Conservation (phyloP, 345 rosid genomes). For the Ceriops zippeliana region DNA sequence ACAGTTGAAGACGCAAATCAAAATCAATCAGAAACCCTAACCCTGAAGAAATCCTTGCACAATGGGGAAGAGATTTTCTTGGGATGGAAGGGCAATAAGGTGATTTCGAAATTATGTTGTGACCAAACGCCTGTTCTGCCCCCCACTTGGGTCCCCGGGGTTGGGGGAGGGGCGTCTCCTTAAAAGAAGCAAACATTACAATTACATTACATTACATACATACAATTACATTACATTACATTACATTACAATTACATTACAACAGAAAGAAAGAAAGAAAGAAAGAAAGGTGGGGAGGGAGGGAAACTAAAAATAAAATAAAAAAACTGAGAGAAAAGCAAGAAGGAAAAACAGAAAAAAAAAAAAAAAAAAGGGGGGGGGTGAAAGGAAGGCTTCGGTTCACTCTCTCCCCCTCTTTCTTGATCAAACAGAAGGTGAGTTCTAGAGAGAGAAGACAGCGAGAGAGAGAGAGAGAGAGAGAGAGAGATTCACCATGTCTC, state of each 20-base stretch:
- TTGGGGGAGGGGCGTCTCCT: conserved; percentile 32
- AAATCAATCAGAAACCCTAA: no score
- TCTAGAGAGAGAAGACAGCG: background rate
- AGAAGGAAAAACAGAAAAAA: conserved; percentile 11
- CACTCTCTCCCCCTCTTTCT: background rate
- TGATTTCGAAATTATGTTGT: no score
- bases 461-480: background rate
- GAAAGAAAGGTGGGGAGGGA: background rate
- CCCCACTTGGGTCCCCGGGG: conserved; percentile 2
- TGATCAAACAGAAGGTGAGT: conserved; percentile 1
- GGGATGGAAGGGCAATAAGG: no score
- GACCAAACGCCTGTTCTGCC: conserved; percentile 3
- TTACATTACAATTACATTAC: no score
- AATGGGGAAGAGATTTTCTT: no score
- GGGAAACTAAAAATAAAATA: no score
- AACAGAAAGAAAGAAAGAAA: conserved; percentile 9
- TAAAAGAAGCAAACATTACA: conserved; percentile 32
- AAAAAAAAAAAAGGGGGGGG: background rate
- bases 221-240: background rate
- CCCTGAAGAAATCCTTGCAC: no score
- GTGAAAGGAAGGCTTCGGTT: background rate
- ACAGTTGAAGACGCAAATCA: no score
- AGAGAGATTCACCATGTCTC: conserved; percentile 53
- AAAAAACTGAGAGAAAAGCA: background rate
- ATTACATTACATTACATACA: background rate